Conservation (phyloP, 345 rosid species). For the Streptanthus diversifolius region DNA sequence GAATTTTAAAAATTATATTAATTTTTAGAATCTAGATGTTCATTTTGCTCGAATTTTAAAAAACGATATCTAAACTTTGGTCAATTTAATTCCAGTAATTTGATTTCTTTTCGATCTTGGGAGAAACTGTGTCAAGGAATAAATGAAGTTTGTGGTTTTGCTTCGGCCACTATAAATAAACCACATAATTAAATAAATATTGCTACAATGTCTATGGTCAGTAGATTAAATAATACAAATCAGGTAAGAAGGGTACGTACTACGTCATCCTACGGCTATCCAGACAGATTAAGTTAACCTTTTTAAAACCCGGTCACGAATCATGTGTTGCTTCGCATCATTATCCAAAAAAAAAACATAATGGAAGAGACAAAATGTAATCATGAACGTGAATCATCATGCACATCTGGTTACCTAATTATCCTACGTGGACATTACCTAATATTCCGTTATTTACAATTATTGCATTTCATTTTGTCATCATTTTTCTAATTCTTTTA, state of each 20-base stretch:
- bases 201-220: background rate
- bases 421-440: constrained; percentile 23
- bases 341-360: constrained; percentile 13
- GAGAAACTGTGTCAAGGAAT: background rate
- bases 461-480: constrained; percentile 14
- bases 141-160: background rate
- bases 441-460: constrained; percentile 15
- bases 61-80: no score
- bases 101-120: no score
- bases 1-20: no score
- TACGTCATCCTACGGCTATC: background rate
- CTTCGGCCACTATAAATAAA: background rate
- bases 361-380: constrained; percentile 3
- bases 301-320: background rate
- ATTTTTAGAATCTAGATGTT: background rate
- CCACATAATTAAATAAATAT: background rate
- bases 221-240: background rate
- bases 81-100: no score
- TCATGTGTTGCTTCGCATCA: background rate
- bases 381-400: constrained; percentile 23
- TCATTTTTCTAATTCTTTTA: constrained; percentile 1
- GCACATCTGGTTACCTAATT: constrained; percentile 23
- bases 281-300: background rate
- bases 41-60: no score
- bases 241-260: background rate